A percentile compares a stretch with the other conserved stretches of the same genome.
Conservation (phyloP, 805 yeast species). For the Citeromyces matritensis region DNA sequence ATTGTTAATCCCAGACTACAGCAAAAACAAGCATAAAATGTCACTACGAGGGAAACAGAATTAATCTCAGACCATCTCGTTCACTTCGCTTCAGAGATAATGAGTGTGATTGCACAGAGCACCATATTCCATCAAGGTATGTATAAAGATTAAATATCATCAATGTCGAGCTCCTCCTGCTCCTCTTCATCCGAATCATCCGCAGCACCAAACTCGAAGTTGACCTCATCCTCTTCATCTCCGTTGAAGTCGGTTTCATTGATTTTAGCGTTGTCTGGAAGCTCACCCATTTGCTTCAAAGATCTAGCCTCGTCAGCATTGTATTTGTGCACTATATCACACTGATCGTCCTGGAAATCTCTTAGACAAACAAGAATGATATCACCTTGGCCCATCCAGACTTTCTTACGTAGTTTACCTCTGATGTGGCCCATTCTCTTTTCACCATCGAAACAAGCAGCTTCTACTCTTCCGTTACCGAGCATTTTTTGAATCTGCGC, state of each 20-base stretch:
- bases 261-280: conserved; percentile 94
- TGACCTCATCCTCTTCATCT: conserved; percentile 92
- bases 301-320: conserved; percentile 97
- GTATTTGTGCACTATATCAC: conserved; percentile 95
- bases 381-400: conserved; percentile 99
- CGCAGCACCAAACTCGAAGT: conserved; percentile 94
- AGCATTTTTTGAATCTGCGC: conserved; percentile 97
- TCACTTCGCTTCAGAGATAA: too few relatives aligned
- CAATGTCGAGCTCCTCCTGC: conserved; percentile 73
- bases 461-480: conserved; percentile 96
- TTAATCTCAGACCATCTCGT: too few relatives aligned
- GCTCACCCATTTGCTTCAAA: conserved; percentile 87
- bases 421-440: conserved; percentile 96
- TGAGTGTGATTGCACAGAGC: too few relatives aligned
- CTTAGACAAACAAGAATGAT: conserved; percentile 89
- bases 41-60: too few relatives aligned
- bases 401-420: conserved; percentile 98
- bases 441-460: conserved; percentile 85
- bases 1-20: too few relatives aligned
- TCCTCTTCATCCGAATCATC: conserved; percentile 63
- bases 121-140: too few relatives aligned
- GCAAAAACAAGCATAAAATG: too few relatives aligned
- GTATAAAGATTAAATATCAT: conserved; percentile 90
- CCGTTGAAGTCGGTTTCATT: conserved; percentile 97
- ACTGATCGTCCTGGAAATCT: conserved; percentile 96